Conservation (phyloP, 2,329 filamentous ascomycete species). For the Cryphonectria naterciae region DNA sequence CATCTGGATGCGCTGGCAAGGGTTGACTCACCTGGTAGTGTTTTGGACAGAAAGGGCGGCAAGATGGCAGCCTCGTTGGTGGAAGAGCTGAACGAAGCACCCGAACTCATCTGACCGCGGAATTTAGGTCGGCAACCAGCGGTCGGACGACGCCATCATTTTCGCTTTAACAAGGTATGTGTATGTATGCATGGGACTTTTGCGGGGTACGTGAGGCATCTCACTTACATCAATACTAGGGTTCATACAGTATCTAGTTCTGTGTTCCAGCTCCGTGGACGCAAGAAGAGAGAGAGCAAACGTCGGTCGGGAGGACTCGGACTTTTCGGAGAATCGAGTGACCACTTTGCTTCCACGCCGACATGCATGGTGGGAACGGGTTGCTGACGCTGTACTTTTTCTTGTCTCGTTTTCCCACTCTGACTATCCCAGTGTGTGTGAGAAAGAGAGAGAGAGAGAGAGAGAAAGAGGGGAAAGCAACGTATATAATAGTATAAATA, state of each 20-base stretch:
- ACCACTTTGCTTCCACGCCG: background rate
- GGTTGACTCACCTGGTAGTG: slow-evolving; percentile 3
- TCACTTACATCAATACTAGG: background rate
- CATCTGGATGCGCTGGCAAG: slow-evolving; percentile 12
- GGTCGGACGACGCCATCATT: background rate
- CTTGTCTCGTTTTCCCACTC: background rate
- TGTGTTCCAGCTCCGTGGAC: background rate
- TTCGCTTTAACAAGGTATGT: background rate
- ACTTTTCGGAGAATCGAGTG: background rate
- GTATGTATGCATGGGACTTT: background rate
- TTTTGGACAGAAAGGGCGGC: background rate
- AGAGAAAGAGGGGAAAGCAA: background rate
- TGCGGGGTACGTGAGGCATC: background rate
- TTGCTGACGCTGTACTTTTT: background rate
- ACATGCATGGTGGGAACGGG: background rate
- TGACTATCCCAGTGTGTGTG: background rate
- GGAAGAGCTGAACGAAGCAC: background rate
- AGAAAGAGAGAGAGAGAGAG: no score
- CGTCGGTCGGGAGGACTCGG: background rate
- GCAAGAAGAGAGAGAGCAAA: background rate
- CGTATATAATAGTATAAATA: background rate
- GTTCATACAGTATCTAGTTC: background rate
- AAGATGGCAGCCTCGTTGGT: background rate
- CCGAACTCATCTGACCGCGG: background rate
- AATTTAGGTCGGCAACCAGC: background rate